Conservation (phyloP, 441 rosid species). For the Adansonia rubrostipa region DNA sequence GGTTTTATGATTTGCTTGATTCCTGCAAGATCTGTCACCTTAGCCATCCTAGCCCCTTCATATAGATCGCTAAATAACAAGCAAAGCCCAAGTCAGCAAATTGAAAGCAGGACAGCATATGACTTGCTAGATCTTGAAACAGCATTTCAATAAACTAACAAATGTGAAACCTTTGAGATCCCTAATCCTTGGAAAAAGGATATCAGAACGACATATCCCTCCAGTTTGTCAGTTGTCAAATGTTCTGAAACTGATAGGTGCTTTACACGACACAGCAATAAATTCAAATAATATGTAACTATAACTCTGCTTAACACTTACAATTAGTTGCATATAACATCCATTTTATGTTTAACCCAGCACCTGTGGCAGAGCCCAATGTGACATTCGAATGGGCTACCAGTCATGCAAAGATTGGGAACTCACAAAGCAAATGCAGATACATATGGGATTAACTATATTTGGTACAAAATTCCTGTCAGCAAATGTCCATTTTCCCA, state of each 20-base stretch:
- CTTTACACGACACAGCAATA: neutral
- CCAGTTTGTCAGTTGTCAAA: neutral
- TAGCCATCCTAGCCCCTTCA: conserved; percentile 73
- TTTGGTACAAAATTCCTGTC: conserved; percentile 1
- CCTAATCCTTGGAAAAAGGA: conserved; percentile 8
- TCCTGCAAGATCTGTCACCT: conserved; percentile 65
- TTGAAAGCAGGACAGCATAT: neutral
- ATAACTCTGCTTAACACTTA: conserved; percentile 23
- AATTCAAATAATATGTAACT: neutral
- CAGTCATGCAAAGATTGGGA: neutral
- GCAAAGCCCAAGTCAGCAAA: neutral
- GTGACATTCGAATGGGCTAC: neutral
- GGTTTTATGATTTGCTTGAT: conserved; percentile 73
- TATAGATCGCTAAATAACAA: conserved; percentile 16
- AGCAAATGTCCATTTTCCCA: neutral
- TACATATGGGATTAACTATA: neutral
- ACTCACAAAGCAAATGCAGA: neutral
- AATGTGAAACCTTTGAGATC: neutral
- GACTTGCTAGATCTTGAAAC: neutral
- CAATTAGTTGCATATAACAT: neutral
- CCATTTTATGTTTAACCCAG: neutral
- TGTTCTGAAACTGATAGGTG: neutral
- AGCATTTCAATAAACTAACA: conserved; percentile 15
- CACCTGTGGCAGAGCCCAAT: neutral
- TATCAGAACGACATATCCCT: neutral